A percentile compares a stretch with the other conserved stretches of the same genome.
phyloP scores from a whole-genome alignment of 768 basidiomycete genomes.

The Mycena maculata region DNA sequence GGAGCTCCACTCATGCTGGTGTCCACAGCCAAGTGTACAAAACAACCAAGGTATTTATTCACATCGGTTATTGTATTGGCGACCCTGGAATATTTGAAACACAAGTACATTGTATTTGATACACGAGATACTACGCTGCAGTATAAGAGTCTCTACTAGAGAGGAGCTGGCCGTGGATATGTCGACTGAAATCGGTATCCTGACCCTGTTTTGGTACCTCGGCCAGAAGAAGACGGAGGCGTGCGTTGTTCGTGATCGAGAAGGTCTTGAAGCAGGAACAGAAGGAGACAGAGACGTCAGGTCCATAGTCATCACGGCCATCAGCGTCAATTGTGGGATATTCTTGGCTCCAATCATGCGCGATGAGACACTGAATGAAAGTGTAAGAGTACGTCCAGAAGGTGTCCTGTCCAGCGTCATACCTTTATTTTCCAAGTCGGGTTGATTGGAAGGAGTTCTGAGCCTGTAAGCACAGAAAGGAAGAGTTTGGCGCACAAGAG shows the following conservation, averaged over 20 bases:
- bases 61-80: too few species aligned
- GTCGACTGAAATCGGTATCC: slow-evolving; percentile 1
- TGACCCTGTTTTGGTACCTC: not conserved
- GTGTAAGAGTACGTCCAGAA: not conserved
- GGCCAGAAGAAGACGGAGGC: not conserved
- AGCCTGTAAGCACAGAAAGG: slow-evolving; percentile 15
- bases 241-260: slow-evolving; percentile 11
- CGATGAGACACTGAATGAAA: not conserved
- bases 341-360: slow-evolving; percentile 4
- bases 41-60: too few species aligned
- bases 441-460: not conserved
- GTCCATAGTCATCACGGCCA: slow-evolving; percentile 6
- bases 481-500: not conserved
- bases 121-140: not conserved
- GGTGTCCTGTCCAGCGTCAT: not conserved
- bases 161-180: not conserved
- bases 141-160: not conserved
- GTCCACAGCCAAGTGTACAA: too few species aligned
- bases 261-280: slow-evolving; percentile 9
- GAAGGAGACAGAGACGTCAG: not conserved
- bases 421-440: slow-evolving; percentile 7
- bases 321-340: not conserved
- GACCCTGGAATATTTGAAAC: too few species aligned
- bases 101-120: too few species aligned
- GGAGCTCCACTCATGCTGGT: too few species aligned